Base-by-base conservation (phyloP, 139 green algal species). In the Coccomyxa sp. region DNA sequence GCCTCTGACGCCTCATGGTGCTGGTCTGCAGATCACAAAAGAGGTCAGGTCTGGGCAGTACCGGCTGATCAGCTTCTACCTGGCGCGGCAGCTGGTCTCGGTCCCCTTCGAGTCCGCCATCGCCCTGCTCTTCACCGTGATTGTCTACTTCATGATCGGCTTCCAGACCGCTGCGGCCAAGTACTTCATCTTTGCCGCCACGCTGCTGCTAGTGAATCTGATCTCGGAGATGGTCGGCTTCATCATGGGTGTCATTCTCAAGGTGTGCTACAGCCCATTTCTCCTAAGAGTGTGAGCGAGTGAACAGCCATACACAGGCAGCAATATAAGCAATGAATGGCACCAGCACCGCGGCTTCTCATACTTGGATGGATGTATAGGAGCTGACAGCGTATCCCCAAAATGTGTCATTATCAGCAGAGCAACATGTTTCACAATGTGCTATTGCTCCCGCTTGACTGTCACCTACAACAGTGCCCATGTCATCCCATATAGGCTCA, bases 141-240 rank as follows among this genome's bases (percentile, higher is more conserved):
- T 84, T 39, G n/a, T 58, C 55, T 89, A 89, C 78, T 82, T 79
- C 70, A 89, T 89, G 79, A 74, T 81, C 38, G 84, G 84, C 40
- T 89, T 80, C 74, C 84, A 89, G 74, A 27, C 41, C 24, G 41
- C 18, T 14, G 40, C 72, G 0, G 39, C 33, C 58, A 86, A 86
- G 75, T 86, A 86, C 68, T n/a, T 83, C 55, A 75, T 81, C 41
- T 86, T 79, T 40, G 73, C 75, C 36, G 70, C 31, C 31, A 39
- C 31, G 27, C 50, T 84, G 3, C 36, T 79, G 5, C 81, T 88
- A 5, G 78, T 83, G 31, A 70, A 77, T 10, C 78, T 88, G 44
- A 68, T 71, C 74, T 81, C 75, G n/a, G 84, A 88, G 68, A 82
- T 76, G 10, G 31, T 88, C 1, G 84, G 84, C 16, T 37, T 80